phyloP scores from a whole-genome alignment of 1,284 basidiomycete species.

The Hymenochaete sp. region DNA sequence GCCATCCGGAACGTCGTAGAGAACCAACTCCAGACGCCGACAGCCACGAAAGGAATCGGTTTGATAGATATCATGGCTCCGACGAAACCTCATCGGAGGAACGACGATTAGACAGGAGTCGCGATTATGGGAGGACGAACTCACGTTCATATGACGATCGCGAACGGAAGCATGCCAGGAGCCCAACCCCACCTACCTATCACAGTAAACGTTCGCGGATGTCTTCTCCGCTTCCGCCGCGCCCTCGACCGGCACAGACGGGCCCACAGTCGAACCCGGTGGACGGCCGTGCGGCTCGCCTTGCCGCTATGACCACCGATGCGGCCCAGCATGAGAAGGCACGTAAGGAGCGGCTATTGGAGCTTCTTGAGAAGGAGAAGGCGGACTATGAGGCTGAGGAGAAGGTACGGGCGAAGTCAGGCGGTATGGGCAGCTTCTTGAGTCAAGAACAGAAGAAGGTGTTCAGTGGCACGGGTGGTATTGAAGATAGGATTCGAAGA shows the following conservation, averaged over 20 bases:
- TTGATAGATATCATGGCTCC: slow-evolving; percentile 3
- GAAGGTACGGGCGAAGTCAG: slow-evolving; percentile 49
- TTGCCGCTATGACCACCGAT: slow-evolving; percentile 79
- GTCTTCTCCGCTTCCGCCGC: slow-evolving; percentile 21
- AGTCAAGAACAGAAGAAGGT: slow-evolving; percentile 69
- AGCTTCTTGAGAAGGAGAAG: slow-evolving; percentile 62
- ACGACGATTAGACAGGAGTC: slow-evolving; percentile 12
- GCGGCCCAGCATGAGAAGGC: slow-evolving; percentile 57
- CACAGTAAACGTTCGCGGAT: slow-evolving; percentile 21
- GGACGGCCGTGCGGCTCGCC: slow-evolving; percentile 67
- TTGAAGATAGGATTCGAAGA: slow-evolving; percentile 66
- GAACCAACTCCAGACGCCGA: slow-evolving; percentile 1
- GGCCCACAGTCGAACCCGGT: slow-evolving; percentile 25
- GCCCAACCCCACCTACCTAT: slow-evolving; percentile 2
- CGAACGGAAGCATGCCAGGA: slow-evolving; percentile 9
- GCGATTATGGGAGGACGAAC: slow-evolving; percentile 5
- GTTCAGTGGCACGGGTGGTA: slow-evolving; percentile 63
- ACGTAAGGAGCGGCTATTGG: slow-evolving; percentile 57
- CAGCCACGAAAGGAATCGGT: background rate
- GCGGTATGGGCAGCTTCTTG: slow-evolving; percentile 66
- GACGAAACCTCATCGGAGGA: slow-evolving; percentile 15
- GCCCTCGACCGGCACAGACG: slow-evolving; percentile 3
- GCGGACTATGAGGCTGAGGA: slow-evolving; percentile 61
- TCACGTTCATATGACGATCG: slow-evolving; percentile 4
- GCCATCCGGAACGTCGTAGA: slow-evolving; percentile 1